These are phyloP conservation scores for Peniophora sp. DNA, from an alignment of 1,284 basidiomycete species.

Conservation along the genomic window DNA sequence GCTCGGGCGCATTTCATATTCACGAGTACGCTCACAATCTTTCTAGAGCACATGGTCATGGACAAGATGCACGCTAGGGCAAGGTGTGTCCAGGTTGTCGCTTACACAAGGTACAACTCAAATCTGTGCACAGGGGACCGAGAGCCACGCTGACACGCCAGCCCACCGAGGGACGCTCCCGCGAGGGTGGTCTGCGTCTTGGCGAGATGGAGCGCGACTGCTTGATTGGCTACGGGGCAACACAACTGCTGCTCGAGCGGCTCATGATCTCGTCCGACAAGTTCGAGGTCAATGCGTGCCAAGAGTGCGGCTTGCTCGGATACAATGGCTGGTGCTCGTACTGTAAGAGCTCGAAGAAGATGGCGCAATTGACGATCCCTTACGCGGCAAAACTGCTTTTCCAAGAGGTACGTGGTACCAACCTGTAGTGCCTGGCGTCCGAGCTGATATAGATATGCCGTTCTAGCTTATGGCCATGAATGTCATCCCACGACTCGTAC, in stretches of 20 bases:
- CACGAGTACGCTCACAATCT: conserved; percentile 10
- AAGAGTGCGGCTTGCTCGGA: conserved; percentile 92
- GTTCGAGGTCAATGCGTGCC: conserved; percentile 95
- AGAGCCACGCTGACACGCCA: conserved; percentile 95
- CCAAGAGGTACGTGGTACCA: conserved; percentile 70
- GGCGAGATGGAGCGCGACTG: conserved; percentile 99
- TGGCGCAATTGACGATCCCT: conserved; percentile 95
- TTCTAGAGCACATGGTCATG: conserved; percentile 91
- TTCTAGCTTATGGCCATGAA: conserved; percentile 90
- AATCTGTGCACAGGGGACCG: conserved; percentile 62
- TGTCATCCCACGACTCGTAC: conserved; percentile 77
- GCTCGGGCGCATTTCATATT: conserved; percentile 22
- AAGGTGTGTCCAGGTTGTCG: conserved; percentile 40
- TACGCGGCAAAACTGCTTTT: conserved; percentile 97
- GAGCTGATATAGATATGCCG: conserved; percentile 7
- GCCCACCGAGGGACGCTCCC: conserved; percentile 95
- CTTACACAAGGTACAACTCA: neutral
- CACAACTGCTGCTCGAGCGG: conserved; percentile 91
- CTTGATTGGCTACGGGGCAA: conserved; percentile 92
- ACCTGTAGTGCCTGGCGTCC: neutral
- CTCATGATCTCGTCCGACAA: conserved; percentile 98
- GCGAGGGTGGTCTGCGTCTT: conserved; percentile 93
- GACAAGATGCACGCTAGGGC: conserved; percentile 99
- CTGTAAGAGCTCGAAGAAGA: conserved; percentile 94
- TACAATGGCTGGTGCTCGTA: conserved; percentile 96